These are phyloP conservation scores for Phytophthora sansomeana DNA, from an alignment of 352 stramenopile genomes.

Conservation along the genomic window DNA sequence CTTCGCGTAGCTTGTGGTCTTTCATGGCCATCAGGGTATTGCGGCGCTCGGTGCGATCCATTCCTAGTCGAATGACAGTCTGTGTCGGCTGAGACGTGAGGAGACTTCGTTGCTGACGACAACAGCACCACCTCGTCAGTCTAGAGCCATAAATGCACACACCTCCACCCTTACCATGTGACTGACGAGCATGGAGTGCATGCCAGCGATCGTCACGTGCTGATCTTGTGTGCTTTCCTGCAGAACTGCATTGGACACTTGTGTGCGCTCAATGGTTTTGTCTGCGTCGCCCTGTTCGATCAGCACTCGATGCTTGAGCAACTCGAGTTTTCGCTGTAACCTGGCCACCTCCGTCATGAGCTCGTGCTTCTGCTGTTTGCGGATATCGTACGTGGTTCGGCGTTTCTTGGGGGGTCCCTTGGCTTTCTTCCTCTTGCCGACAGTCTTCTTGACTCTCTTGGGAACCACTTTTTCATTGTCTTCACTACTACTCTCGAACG, in stretches of 20 bases:
- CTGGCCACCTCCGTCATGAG: constrained; percentile 26
- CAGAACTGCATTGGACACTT: constrained; percentile 29
- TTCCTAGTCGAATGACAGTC: too few species aligned
- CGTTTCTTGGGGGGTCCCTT: constrained; percentile 29
- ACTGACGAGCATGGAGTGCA: constrained; percentile 22
- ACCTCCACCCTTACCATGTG: constrained; percentile 10
- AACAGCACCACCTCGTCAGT: background rate
- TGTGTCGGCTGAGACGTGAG: constrained; percentile 10
- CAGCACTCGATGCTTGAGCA: constrained; percentile 40
- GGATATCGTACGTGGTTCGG: constrained; percentile 38
- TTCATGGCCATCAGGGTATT: too few species aligned
- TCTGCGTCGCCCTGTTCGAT: constrained; percentile 26
- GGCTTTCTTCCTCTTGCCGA: constrained; percentile 1
- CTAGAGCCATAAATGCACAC: background rate
- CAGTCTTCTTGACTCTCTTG: too few species aligned
- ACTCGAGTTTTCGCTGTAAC: constrained; percentile 36
- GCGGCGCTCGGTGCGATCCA: too few species aligned
- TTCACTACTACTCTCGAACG: too few species aligned
- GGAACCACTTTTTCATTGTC: constrained; percentile 4
- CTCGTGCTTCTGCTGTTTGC: constrained; percentile 46
- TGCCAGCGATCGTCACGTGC: constrained; percentile 30
- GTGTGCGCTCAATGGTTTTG: constrained; percentile 12
- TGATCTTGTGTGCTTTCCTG: constrained; percentile 30
- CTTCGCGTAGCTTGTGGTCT: too few species aligned
- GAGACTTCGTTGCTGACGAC: constrained; percentile 20